Evolutionary conservation across 108 stramenopile species (phyloP), one percentile per base, ranked within the genome.

Genomic region (Cyclotella baltica): DNA sequence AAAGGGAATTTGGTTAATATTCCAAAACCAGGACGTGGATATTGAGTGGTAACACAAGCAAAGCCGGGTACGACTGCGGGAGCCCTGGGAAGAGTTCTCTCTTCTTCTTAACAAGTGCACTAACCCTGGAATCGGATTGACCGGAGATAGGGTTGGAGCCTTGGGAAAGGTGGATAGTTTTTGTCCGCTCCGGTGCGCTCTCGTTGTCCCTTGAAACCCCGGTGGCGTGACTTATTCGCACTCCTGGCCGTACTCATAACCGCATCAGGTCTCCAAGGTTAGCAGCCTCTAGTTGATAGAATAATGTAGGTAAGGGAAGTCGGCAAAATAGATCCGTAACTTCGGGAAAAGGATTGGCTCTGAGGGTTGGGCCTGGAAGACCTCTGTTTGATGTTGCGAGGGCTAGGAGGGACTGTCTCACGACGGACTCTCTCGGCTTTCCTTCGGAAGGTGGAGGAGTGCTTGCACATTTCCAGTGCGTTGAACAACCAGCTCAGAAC

Each of bases 1-100:
- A 96, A 94, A 92, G 89, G 92, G 96, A 96, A 94, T 83, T 84
- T 85, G 91, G 93, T 94, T 96, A 93, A 96, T 88, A 94, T 94
- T 94, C 92, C 92, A 87, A 84, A 86, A 92, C 93, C 93, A 83
- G 96, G 88, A 93, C 77, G 90, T 91, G 91, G 96, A 94, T 93
- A 90, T 88, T 87, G 84, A 90, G 90, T 90, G 93, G 93, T 82
- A 90, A 94, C 93, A 90, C 90, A 90, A 94, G 86, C 90, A 83
- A 89, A 93, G 86, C 87, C 84, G 91, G 91, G 84, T 85, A 94
- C 88, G 88, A 84, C 86, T 88, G 93, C 86, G 90, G 86, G 89
- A 86, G 90, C 88, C 89, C 92, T 83, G 90, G 88, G 84, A 71
- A 93, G 93, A 93, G 93, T 94, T 96, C 77, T 96, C 96, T 93